Evolutionary conservation across 1,284 basidiomycete species (phyloP), one percentile per base, ranked within the genome.

Genomic region (Tilletia setariae): DNA sequence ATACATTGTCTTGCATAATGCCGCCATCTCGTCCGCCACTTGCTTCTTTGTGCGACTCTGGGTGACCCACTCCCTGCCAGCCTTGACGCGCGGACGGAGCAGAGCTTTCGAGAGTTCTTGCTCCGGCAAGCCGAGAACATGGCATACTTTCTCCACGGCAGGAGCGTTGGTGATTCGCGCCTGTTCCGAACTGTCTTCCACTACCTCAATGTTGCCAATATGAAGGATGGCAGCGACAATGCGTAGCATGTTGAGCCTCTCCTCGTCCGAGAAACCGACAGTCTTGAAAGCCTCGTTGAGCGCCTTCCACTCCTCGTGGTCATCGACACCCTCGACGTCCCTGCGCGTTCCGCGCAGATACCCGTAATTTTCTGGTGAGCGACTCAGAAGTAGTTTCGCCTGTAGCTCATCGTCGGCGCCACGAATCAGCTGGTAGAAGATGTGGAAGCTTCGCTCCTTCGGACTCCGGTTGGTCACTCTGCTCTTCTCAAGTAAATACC

Each of bases 401-500:
- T 72, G 77, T 61, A 83, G 75, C 35, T 83, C 79, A 28, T 68
- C 65, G n/a, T 82, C 78, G 2, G 70, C 77, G 53, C 78, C 74
- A 35, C 80, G 77, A 25, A 74, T 77, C 30, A 93, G 83, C 84
- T 98, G 94, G 83, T 98, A 99, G 83, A 99, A 98, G 2, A 98
- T 91, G 82, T 98, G 96, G 83, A 98, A 99, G 81, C 88, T 91
- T 64, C 96, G 87, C 83, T 99, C 96, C 66, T 77, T 77, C 16
- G 75, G 74, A 70, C 74, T 76, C 16, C 79, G 79, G 28, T 74
- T 81, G 40, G 79, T 77, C 42, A 99, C 94, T 76, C 96, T 85
- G 81, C 93, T 95, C 86, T 98, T 98, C 86, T 99, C 96, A 62
- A 99, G 85, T 49, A 99, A 86, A 82, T 99, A 99, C 96, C 96